phyloP scores from a whole-genome alignment of 768 basidiomycete species.

The Suillus placidus region DNA sequence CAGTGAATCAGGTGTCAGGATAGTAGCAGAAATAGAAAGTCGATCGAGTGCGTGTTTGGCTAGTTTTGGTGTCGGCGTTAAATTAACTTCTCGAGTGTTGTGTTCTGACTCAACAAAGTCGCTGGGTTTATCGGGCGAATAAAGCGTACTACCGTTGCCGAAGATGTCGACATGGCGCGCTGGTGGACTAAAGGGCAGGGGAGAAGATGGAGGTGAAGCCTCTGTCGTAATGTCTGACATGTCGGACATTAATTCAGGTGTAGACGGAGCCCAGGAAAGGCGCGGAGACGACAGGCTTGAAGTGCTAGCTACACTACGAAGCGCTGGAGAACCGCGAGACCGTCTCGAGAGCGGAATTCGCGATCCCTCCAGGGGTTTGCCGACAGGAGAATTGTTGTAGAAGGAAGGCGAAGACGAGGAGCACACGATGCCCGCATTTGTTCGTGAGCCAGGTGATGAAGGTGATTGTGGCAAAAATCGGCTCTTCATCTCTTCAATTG shows the following conservation, averaged over 20 bases:
- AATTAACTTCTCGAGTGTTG: constrained; percentile 2
- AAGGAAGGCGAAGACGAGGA: constrained; percentile 20
- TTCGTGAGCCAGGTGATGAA: constrained; percentile 28
- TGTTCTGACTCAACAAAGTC: constrained; percentile 20
- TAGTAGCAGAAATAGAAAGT: constrained; percentile 33
- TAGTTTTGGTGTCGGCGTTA: constrained; percentile 32
- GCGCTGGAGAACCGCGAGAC: constrained; percentile 27
- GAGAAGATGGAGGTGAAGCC: constrained; percentile 58
- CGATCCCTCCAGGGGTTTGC: constrained; percentile 17
- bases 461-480: constrained; percentile 46
- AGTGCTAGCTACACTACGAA: constrained; percentile 30
- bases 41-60: constrained; percentile 25
- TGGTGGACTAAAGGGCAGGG: constrained; percentile 42
- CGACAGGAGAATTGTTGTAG: constrained; percentile 26
- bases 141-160: constrained; percentile 9
- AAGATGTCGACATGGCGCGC: constrained; percentile 17
- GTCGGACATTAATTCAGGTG: constrained; percentile 64
- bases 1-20: constrained; percentile 41
- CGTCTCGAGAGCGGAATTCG: constrained; percentile 35
- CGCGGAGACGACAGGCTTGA: constrained; percentile 31
- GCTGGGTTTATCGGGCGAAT: constrained; percentile 14
- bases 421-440: constrained; percentile 15
- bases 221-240: constrained; percentile 59
- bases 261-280: constrained; percentile 45
- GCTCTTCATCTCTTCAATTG: constrained; percentile 66